Conservation (phyloP, 2,329 filamentous ascomycete genomes). For the Cladosporium halotolerans region DNA sequence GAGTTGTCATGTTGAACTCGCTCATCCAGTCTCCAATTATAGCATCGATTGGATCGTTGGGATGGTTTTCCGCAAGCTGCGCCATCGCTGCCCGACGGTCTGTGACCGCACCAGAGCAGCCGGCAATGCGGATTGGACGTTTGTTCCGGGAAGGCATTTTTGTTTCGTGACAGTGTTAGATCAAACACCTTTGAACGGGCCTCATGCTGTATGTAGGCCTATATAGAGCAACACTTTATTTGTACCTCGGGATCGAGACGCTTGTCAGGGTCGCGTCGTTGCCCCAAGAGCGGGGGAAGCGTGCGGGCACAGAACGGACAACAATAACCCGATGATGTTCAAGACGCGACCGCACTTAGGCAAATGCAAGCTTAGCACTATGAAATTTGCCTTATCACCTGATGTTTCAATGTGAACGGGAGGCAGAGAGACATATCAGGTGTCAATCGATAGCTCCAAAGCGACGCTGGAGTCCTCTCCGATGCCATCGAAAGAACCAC, state of each 20-base stretch:
- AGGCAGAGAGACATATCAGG: no score
- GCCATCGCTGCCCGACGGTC: constrained; percentile 34
- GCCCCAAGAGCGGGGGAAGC: neutral
- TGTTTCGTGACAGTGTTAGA: neutral
- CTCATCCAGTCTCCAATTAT: constrained; percentile 50
- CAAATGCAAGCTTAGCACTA: no score
- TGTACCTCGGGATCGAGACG: neutral
- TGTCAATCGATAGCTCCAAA: no score
- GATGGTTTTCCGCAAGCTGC: constrained; percentile 23
- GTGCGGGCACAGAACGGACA: neutral
- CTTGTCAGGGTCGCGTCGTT: neutral
- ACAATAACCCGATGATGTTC: neutral
- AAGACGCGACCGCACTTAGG: no score
- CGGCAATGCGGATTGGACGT: constrained; percentile 27
- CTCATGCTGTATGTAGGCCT: no score
- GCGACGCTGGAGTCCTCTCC: no score
- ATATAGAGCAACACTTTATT: no score
- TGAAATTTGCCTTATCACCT: no score
- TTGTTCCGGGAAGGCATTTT: constrained; percentile 19
- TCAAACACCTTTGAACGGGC: no score
- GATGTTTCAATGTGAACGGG: no score
- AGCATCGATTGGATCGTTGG: constrained; percentile 42
- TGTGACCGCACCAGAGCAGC: constrained; percentile 34
- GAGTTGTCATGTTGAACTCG: constrained; percentile 30
- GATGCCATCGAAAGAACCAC: no score